A percentile compares a stretch with the other conserved stretches of the same genome.
phyloP scores from a whole-genome alignment of 202 grass and related monocot genomes.

The Zoysia matrella region DNA sequence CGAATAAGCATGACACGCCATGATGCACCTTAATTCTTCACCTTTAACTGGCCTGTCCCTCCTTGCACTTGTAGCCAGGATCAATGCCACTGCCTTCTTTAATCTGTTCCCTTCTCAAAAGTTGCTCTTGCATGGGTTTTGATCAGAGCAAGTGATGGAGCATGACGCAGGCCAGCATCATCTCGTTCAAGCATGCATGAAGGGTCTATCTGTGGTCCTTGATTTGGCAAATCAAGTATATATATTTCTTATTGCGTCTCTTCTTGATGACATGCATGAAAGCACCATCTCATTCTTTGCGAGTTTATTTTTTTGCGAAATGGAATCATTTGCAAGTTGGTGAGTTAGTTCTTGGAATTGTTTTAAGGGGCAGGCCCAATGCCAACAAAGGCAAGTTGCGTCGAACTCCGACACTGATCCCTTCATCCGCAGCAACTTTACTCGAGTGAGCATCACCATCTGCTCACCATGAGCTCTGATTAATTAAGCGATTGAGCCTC shows the following conservation, averaged over 20 bases:
- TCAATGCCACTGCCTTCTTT: conserved; percentile 14
- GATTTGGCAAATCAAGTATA: conserved; percentile 47
- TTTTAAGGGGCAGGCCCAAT: conserved; percentile 51
- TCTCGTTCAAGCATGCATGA: conserved; percentile 13
- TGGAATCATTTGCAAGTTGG: conserved; percentile 54
- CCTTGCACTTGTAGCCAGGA: conserved; percentile 26
- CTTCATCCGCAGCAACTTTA: conserved; percentile 47
- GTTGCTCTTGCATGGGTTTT: background rate
- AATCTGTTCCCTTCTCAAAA: conserved; percentile 15
- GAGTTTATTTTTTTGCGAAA: background rate
- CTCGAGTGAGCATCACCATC: conserved; percentile 41
- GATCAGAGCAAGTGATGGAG: conserved; percentile 40
- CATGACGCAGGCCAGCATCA: conserved; percentile 29
- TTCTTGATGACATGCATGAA: conserved; percentile 11
- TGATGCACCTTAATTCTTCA: conserved; percentile 28
- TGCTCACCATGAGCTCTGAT: conserved; percentile 3
- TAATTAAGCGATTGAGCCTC: conserved; percentile 12
- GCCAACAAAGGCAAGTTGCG: conserved; percentile 51
- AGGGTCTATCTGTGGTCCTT: background rate
- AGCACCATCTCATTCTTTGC: conserved; percentile 39
- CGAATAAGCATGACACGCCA: conserved; percentile 31
- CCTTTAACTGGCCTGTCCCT: conserved; percentile 15
- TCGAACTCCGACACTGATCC: conserved; percentile 42
- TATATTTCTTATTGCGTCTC: conserved; percentile 31
- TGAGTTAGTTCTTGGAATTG: conserved; percentile 51